Evolutionary conservation across 345 rosid species (phyloP).

Genomic region (Lenwebbia sp.): DNA sequence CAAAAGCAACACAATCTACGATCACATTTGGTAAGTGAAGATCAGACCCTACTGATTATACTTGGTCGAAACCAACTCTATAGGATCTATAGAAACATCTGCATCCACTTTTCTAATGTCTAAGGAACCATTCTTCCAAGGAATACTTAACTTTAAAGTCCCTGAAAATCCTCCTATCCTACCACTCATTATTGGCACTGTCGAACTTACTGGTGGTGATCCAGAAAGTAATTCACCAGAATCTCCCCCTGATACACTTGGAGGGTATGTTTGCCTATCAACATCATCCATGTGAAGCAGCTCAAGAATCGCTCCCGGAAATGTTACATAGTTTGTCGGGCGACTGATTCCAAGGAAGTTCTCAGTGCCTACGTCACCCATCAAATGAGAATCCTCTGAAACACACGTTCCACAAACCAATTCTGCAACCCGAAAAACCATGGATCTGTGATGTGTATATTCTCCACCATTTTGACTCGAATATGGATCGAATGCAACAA

Average conservation of each 20-base stretch:
- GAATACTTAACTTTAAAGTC: slow-evolving; percentile 50
- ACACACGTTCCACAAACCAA: slow-evolving; percentile 61
- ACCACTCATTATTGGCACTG: neutral
- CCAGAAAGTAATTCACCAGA: slow-evolving; percentile 7
- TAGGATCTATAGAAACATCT: slow-evolving; percentile 57
- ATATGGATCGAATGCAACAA: slow-evolving; percentile 70
- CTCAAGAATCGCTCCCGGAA: slow-evolving; percentile 70
- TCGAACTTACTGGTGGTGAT: slow-evolving; percentile 7
- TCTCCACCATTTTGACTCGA: slow-evolving; percentile 15
- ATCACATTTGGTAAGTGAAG: slow-evolving; percentile 46
- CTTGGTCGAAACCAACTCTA: slow-evolving; percentile 59
- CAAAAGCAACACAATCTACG: slow-evolving; percentile 66
- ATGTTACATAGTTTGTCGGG: slow-evolving; percentile 57
- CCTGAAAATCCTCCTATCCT: no score
- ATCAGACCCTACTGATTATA: neutral
- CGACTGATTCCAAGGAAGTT: slow-evolving; percentile 59
- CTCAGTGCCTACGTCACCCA: slow-evolving; percentile 21
- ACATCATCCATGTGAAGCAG: slow-evolving; percentile 47
- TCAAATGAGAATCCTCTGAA: slow-evolving; percentile 37
- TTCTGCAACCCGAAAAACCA: slow-evolving; percentile 62
- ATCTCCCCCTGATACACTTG: slow-evolving; percentile 1
- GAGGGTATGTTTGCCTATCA: slow-evolving; percentile 10
- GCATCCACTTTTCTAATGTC: slow-evolving; percentile 74
- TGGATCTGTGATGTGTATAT: slow-evolving; percentile 17
- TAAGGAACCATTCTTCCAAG: slow-evolving; percentile 87